Conservation (phyloP, 345 rosid species). For the Cardamine occulta region DNA sequence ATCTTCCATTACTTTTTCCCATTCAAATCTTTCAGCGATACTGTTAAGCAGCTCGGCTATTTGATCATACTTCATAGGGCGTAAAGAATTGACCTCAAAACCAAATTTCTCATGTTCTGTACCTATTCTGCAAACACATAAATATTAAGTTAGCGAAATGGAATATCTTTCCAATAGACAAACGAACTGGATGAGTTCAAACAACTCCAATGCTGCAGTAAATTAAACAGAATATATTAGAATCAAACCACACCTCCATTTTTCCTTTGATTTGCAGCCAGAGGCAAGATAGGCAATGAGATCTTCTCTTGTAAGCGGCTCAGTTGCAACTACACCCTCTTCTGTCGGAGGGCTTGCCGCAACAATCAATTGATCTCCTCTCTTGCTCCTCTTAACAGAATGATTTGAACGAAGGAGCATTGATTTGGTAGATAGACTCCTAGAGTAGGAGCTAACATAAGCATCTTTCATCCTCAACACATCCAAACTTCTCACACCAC, state of each 20-base stretch:
- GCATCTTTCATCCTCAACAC: slow-evolving; percentile 49
- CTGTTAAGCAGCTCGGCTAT: slow-evolving; percentile 87
- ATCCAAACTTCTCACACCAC: slow-evolving; percentile 40
- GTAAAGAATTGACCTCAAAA: slow-evolving; percentile 72
- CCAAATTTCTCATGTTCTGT: slow-evolving; percentile 99
- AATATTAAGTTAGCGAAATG: slow-evolving; percentile 32
- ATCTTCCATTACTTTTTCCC: slow-evolving; percentile 95
- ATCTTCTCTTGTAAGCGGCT: slow-evolving; percentile 93
- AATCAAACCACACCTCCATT: slow-evolving; percentile 70
- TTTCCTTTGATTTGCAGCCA: slow-evolving; percentile 93
- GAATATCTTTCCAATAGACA: background rate
- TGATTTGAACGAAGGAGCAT: slow-evolving; percentile 24
- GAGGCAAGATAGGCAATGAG: slow-evolving; percentile 89
- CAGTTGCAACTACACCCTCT: slow-evolving; percentile 67
- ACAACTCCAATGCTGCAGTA: background rate
- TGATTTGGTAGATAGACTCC: slow-evolving; percentile 41
- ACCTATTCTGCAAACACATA: slow-evolving; percentile 75
- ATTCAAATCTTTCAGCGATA: slow-evolving; percentile 98
- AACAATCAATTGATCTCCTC: slow-evolving; percentile 60
- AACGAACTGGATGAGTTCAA: background rate
- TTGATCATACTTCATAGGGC: slow-evolving; percentile 94
- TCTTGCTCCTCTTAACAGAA: slow-evolving; percentile 42
- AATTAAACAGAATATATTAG: background rate
- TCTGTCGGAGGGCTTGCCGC: slow-evolving; percentile 96
- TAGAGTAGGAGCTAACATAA: slow-evolving; percentile 44